A percentile compares a stretch with the other conserved stretches of the same genome.
Conservation (phyloP, 2,329 filamentous ascomycete genomes). For the Xylaria sp. region DNA sequence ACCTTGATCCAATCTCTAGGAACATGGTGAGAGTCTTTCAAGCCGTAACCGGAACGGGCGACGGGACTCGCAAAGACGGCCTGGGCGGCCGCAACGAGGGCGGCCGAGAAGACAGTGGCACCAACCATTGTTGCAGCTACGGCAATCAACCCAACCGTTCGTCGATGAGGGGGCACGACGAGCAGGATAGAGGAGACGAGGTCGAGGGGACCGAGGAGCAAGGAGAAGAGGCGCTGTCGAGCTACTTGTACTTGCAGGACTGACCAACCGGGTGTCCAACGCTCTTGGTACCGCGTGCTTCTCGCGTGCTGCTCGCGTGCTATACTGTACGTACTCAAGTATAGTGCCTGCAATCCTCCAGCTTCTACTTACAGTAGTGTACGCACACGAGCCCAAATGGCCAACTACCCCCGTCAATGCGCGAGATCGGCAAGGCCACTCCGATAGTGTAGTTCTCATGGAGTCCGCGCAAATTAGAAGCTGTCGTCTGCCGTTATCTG, state of each 20-base stretch:
- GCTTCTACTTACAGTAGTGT: neutral
- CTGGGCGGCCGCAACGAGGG: constrained; percentile 34
- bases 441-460: constrained; percentile 6
- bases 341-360: neutral
- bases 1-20: constrained; percentile 57
- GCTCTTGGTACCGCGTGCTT: neutral
- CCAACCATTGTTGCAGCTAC: constrained; percentile 34
- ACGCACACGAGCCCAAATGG: neutral
- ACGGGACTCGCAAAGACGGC: constrained; percentile 35
- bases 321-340: constrained; percentile 4
- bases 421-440: constrained; percentile 2
- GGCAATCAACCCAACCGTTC: constrained; percentile 19
- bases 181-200: constrained; percentile 10
- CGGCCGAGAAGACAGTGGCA: constrained; percentile 34
- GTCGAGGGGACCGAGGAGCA: neutral
- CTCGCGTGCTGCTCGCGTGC: constrained; percentile 15
- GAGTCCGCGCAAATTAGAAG: constrained; percentile 8
- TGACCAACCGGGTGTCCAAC: neutral
- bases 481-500: neutral
- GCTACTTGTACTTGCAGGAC: constrained; percentile 19
- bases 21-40: constrained; percentile 62
- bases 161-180: constrained; percentile 10
- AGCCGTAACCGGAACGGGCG: constrained; percentile 37
- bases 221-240: neutral
- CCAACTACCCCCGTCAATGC: neutral